Evolutionary conservation across 2,329 filamentous ascomycete species (phyloP).

Genomic region (Fusarium sp.): DNA sequence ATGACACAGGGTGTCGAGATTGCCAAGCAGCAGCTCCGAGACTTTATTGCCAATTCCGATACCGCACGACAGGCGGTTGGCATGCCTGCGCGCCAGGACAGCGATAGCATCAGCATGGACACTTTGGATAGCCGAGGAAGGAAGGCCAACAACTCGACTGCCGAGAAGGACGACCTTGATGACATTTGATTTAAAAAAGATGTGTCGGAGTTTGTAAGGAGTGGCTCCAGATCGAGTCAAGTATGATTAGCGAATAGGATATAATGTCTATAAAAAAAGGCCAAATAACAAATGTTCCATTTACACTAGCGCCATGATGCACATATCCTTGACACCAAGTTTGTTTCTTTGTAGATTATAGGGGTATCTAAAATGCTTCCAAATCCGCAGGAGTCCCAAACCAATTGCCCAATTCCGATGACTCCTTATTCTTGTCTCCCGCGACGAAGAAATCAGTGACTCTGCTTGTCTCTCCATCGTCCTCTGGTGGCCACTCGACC

Average conservation of each 20-base stretch:
- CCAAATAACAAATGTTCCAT: slow-evolving; percentile 9
- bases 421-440: slow-evolving; percentile 56
- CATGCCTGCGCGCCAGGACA: slow-evolving; percentile 67
- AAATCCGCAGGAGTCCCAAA: slow-evolving; percentile 79
- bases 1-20: slow-evolving; percentile 88
- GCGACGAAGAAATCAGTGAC: slow-evolving; percentile 80
- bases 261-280: slow-evolving; percentile 45
- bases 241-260: slow-evolving; percentile 46
- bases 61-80: slow-evolving; percentile 84
- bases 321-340: background rate
- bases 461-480: slow-evolving; percentile 74
- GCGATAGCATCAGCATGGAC: slow-evolving; percentile 67
- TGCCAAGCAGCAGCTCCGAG: slow-evolving; percentile 88
- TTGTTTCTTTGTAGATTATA: background rate
- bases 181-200: slow-evolving; percentile 64
- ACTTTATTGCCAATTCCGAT: slow-evolving; percentile 90
- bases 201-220: slow-evolving; percentile 27
- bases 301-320: slow-evolving; percentile 3
- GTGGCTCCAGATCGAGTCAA: slow-evolving; percentile 20
- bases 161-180: slow-evolving; percentile 63
- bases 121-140: slow-evolving; percentile 70
- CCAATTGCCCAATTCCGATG: slow-evolving; percentile 80
- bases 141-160: slow-evolving; percentile 52
- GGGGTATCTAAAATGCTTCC: slow-evolving; percentile 71
- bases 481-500: slow-evolving; percentile 85